Evolutionary conservation across 2,329 filamentous ascomycete genomes (phyloP), one percentile per base, ranked within the genome.

Genomic region (Colletotrichum acutatum): DNA sequence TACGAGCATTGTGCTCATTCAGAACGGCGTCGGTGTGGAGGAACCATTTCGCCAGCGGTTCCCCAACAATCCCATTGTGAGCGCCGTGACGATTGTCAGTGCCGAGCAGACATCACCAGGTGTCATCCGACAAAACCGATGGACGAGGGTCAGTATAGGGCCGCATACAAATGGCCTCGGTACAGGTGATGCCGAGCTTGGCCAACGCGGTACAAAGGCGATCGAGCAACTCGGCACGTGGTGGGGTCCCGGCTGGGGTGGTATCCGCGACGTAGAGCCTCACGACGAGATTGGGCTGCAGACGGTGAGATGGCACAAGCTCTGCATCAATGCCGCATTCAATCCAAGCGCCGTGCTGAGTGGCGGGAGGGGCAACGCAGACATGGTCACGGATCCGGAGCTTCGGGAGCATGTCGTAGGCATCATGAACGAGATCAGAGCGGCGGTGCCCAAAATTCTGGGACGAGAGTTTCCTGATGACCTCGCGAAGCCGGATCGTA

Each of bases 311-410:
- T 94, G 92, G 92, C 92, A 94, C 81, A 94, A 94, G 81, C 89
- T 94, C 74, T 92, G 91, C 77, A 94, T 94, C 84, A 94, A 94
- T 80, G 91, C 92, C 0, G 90, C 91, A 64, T 93, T 94, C 87
- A 94, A 94, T 82, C 92, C 92, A 0, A 91, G 90, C 0, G 90
- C 92, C 2, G 91, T 94, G 8, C 86, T 94, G 0, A 89, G 88
- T 1, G 90, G 91, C 14, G 91, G 91, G 1, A 84, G 87, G 2
- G 88, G 90, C 66, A 94, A 94, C 78, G 87, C 90, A 58, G 88
- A 89, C 74, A 93, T 94, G 90, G 86, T 90, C 5, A 82, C 83
- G 14, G 92, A 94, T 76, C 80, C 88, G 0, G 91, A 94, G 78
- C 82, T 94, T 52, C 86, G 88, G 57, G 80, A 81, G 26, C 92